These are phyloP conservation scores for Phalaenopsis equestris DNA, from an alignment of 106 monocot genomes.

Conservation along the genomic window DNA sequence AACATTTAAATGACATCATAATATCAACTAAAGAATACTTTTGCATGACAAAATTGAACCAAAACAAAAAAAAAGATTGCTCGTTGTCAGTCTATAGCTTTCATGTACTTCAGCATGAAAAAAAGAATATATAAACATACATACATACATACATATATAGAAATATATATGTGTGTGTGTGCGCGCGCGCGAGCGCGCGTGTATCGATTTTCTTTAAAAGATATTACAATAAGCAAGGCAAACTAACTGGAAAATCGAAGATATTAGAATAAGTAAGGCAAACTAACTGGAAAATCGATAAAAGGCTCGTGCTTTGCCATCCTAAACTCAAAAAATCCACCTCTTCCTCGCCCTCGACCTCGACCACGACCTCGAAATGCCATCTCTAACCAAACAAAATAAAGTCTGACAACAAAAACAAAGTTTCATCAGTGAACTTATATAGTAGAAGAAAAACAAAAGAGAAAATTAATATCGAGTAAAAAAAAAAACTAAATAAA, in stretches of 20 bases:
- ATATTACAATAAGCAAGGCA: neutral
- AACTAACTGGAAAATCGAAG: neutral
- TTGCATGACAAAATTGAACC: neutral
- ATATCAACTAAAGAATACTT: neutral
- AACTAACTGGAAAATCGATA: conserved; percentile 4
- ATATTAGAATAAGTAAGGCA: neutral
- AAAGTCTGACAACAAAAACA: neutral
- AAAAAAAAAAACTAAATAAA: neutral
- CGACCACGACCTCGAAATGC: conserved; percentile 10
- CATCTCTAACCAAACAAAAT: conserved; percentile 1
- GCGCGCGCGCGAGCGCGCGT: too few species aligned
- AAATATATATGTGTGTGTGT: too few species aligned
- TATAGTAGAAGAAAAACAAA: neutral
- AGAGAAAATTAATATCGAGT: neutral
- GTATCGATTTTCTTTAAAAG: too few species aligned
- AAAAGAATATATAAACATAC: too few species aligned
- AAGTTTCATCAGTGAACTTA: neutral
- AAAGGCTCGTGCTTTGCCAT: conserved; percentile 8
- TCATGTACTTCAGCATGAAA: too few species aligned
- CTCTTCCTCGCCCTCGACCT: conserved; percentile 11
- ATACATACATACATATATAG: too few species aligned
- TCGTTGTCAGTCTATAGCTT: neutral
- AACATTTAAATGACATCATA: neutral
- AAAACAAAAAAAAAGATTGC: neutral
- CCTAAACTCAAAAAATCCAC: conserved; percentile 3